Percentiles rank a stretch among this genome's conserved stretches.
Evolutionary conservation across 2,329 filamentous ascomycete species (phyloP).

Genomic region (Colletotrichum echinochloae): DNA sequence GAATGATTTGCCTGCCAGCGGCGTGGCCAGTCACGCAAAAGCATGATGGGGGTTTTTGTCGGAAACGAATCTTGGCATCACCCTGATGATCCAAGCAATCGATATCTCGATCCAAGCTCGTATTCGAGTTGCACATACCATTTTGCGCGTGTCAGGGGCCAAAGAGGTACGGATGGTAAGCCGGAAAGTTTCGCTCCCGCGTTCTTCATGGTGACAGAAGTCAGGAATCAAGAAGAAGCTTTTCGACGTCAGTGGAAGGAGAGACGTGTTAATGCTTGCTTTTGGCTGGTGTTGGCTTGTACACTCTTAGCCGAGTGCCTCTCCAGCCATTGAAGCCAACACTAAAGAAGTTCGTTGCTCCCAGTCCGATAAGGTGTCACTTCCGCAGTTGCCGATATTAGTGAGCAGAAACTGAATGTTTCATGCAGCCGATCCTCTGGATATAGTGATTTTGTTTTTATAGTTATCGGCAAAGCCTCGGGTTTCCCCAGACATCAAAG

Average conservation of each 20-base stretch:
- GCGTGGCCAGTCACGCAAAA: background rate
- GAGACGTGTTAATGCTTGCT: too few species aligned
- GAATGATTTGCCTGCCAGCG: background rate
- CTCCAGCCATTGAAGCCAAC: background rate
- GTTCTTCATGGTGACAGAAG: background rate
- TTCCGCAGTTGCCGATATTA: background rate
- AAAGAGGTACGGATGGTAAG: background rate
- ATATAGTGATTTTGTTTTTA: background rate
- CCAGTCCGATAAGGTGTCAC: background rate
- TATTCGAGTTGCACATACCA: background rate
- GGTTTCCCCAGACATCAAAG: too few species aligned
- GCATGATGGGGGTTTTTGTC: background rate
- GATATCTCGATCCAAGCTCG: conserved; percentile 1
- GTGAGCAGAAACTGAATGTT: too few species aligned
- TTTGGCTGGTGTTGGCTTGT: background rate
- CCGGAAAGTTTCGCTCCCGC: too few species aligned
- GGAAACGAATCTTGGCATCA: background rate
- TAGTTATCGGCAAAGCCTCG: background rate
- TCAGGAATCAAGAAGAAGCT: too few species aligned
- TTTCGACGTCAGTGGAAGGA: background rate
- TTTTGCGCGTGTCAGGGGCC: background rate
- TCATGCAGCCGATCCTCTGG: background rate
- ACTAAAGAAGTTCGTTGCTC: background rate
- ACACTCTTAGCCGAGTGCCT: background rate
- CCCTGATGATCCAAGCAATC: background rate